Evolutionary conservation across 148 eudicot genomes (phyloP), one percentile per base, ranked within the genome.

Genomic region (Rhododendron kiyosumense): DNA sequence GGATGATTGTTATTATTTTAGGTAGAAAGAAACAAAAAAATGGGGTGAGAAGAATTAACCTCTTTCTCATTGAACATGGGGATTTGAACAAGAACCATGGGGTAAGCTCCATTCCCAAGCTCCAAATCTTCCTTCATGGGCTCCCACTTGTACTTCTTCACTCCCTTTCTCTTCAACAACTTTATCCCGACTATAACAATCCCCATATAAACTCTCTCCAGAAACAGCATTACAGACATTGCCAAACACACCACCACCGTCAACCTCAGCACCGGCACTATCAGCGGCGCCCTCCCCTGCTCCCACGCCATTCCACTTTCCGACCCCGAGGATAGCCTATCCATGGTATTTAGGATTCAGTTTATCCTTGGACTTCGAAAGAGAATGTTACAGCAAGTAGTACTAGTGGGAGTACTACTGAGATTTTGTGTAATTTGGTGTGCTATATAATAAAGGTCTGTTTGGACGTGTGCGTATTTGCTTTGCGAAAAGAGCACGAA

Each of bases 21-120:
- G n/a, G 6, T 24, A n/a, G 8, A 10, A n/a, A 10, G 9, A 2
- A 63, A 24, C 1, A 3, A 67, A 65, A 26, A 65, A 59, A 51
- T 11, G 5, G n/a, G 32, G 74, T 26, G 34, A 14, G 20, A 71
- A 51, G 63, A 61, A 71, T 32, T 43, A 15, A 94, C 97, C 95
- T 94, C 97, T 83, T 87, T 90, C 83, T 94, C 97, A 54, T 94
- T 94, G 83, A 85, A 94, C 97, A 94, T 94, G 41, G 95, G 97
- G 57, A 94, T 92, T 88, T 94, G 97, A 73, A 94, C 93, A 45
- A 94, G 90, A 41, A 94, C 97, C 92, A 91, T 92, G 49, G 97
- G 97, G 30, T 89, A 93, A 78, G 78, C 92, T 8, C 82, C 90
- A 87, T 86, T 91, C 8, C 93, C 97, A 61, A 90, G 84, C 90